A percentile compares a stretch with the other conserved stretches of the same genome.
These are phyloP conservation scores for Camelina laxa DNA, from an alignment of 345 rosid species.

Conservation along the genomic window DNA sequence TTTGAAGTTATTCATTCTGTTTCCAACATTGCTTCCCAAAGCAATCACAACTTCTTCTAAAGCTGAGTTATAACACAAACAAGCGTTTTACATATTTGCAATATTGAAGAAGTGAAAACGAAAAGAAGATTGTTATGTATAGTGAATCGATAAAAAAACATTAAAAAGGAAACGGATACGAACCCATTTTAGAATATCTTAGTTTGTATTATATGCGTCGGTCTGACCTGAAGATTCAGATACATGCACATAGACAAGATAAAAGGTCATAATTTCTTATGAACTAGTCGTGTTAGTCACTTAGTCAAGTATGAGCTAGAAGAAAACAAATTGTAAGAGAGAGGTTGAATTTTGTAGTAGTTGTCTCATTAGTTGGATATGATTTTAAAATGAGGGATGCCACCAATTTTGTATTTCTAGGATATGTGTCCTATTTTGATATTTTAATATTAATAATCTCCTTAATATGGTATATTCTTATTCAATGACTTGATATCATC, in stretches of 20 bases:
- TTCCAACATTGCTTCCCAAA: conserved; percentile 85
- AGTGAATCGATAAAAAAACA: neutral
- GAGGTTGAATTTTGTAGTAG: neutral
- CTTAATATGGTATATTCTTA: neutral
- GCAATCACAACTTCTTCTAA: conserved; percentile 86
- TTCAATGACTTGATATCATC: neutral
- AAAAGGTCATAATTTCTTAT: too few relatives aligned
- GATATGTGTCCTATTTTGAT: neutral
- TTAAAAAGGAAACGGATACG: neutral
- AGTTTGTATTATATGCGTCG: neutral
- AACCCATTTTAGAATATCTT: neutral
- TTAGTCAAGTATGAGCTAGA: neutral
- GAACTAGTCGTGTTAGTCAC: neutral
- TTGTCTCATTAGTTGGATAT: neutral
- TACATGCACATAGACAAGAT: too few relatives aligned
- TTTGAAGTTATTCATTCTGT: conserved; percentile 64
- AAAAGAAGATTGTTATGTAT: too few relatives aligned
- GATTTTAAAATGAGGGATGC: neutral
- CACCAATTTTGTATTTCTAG: neutral
- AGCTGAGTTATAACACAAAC: conserved; percentile 30
- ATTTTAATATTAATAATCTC: neutral
- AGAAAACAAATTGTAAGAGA: neutral
- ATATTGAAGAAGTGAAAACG: too few relatives aligned
- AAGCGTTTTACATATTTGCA: neutral
- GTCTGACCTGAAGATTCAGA: neutral